These are phyloP conservation scores for Dentipellis fragilis DNA, from an alignment of 768 basidiomycete genomes.

Conservation along the genomic window DNA sequence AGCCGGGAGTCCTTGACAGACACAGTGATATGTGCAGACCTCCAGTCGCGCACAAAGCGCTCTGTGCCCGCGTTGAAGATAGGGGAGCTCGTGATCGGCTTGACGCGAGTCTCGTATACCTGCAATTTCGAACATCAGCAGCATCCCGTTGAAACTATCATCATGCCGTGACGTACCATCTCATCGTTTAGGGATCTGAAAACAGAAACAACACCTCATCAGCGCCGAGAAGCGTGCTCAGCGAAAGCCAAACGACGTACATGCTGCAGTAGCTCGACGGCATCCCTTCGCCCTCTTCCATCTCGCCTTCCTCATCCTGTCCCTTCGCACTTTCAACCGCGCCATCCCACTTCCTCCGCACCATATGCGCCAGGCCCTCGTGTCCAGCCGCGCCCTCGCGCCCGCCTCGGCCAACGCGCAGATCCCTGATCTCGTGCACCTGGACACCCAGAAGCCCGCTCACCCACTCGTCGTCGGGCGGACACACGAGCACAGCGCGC, in stretches of 20 bases:
- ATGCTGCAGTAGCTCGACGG: slow-evolving; percentile 57
- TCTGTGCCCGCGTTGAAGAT: slow-evolving; percentile 57
- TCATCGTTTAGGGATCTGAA: slow-evolving; percentile 38
- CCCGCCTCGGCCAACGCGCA: slow-evolving; percentile 26
- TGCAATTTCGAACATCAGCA: too few species aligned
- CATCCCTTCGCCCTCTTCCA: slow-evolving; percentile 47
- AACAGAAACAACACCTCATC: slow-evolving; percentile 18
- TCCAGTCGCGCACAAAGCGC: slow-evolving; percentile 57
- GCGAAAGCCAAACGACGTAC: slow-evolving; percentile 12
- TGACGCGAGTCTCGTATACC: slow-evolving; percentile 23
- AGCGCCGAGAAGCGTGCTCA: neutral
- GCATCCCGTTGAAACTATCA: neutral
- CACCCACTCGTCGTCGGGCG: slow-evolving; percentile 52
- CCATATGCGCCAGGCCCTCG: slow-evolving; percentile 52
- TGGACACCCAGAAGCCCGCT: slow-evolving; percentile 56
- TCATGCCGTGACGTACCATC: slow-evolving; percentile 18
- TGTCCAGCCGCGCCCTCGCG: slow-evolving; percentile 57
- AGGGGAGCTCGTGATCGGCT: slow-evolving; percentile 24
- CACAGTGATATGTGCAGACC: slow-evolving; percentile 47
- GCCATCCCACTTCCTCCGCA: slow-evolving; percentile 48
- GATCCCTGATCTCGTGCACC: slow-evolving; percentile 55
- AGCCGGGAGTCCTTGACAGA: slow-evolving; percentile 52
- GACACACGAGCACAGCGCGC: slow-evolving; percentile 28
- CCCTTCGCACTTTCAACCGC: slow-evolving; percentile 25
- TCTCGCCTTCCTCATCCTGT: slow-evolving; percentile 41